Evolutionary conservation across 2,329 filamentous ascomycete genomes (phyloP), one percentile per base, ranked within the genome.

Genomic region (Fusarium keratoplasticum): DNA sequence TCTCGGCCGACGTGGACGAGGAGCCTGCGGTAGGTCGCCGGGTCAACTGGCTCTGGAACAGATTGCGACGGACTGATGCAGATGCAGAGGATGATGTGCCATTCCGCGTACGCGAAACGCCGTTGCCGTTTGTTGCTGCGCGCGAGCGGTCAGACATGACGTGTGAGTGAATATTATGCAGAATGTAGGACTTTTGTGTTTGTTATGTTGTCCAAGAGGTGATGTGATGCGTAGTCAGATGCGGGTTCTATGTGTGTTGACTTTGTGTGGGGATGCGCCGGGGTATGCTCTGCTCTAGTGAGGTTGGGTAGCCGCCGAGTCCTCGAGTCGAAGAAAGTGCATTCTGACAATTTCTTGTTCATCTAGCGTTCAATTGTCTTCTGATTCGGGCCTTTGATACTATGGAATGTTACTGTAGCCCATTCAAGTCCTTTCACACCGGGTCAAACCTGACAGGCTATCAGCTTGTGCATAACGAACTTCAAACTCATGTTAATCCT

Each of bases 1-100:
- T 86, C 71, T 89, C 87, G 59, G 82, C 82, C 14, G 86, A 79
- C 42, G 79, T 79, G 59, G 79, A 76, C 29, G 81, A 81, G 22
- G 81, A 82, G 40, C 80, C 77, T 18, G 84, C 84, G 5, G 89
- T 88, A n/a, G 89, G 87, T 29, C 89, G 87, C 36, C 89, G 86
- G 59, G 87, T 89, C 66, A 91, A 85, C 70, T 90, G 87, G 81
- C 85, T 86, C 78, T 90, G 89, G 81, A 92, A 91, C 63, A 91
- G 85, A 81, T 90, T 91, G 71, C 76, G 78, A 63, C 79, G 80
- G 63, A 80, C 77, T 61, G 76, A 72, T 27, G 74, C 60, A 29
- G 76, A 72, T 27, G 74, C 60, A 29, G 64, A 44, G 13, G 74
- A 69, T 52, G 75, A 64, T 64, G 72, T 70, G 64, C 70, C 70